phyloP scores from a whole-genome alignment of 139 green algal genomes.

The Closterium sp. region DNA sequence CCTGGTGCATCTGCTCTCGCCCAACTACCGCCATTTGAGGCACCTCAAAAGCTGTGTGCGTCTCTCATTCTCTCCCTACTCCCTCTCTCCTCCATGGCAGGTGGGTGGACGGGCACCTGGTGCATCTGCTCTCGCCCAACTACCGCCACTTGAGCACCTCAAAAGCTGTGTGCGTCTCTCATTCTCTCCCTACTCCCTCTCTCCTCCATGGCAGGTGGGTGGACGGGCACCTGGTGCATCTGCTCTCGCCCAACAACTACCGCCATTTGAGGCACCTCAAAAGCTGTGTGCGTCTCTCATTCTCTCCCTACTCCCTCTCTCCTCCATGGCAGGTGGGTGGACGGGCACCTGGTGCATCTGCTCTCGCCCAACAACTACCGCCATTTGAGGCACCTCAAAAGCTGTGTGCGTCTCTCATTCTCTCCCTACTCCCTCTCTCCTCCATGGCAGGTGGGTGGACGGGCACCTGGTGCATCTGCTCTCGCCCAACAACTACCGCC shows the following conservation, averaged over 20 bases:
- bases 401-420: too few relatives aligned
- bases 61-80: not conserved
- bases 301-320: not conserved
- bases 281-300: too few relatives aligned
- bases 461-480: slow-evolving; percentile 86
- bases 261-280: too few relatives aligned
- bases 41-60: too few relatives aligned
- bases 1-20: too few relatives aligned
- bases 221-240: slow-evolving; percentile 85
- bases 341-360: slow-evolving; percentile 86
- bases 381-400: too few relatives aligned
- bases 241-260: slow-evolving; percentile 89
- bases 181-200: not conserved
- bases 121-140: slow-evolving; percentile 89
- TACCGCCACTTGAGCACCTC: too few relatives aligned
- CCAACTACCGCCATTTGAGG: too few relatives aligned
- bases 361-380: too few relatives aligned
- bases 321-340: slow-evolving; percentile 74
- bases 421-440: not conserved
- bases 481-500: slow-evolving; percentile 75
- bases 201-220: slow-evolving; percentile 71
- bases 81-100: slow-evolving; percentile 1
- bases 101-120: slow-evolving; percentile 91
- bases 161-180: too few relatives aligned
- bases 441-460: slow-evolving; percentile 81